Evolutionary conservation across 768 basidiomycete genomes (phyloP).

Genomic region (Lactarius sanguifluus): DNA sequence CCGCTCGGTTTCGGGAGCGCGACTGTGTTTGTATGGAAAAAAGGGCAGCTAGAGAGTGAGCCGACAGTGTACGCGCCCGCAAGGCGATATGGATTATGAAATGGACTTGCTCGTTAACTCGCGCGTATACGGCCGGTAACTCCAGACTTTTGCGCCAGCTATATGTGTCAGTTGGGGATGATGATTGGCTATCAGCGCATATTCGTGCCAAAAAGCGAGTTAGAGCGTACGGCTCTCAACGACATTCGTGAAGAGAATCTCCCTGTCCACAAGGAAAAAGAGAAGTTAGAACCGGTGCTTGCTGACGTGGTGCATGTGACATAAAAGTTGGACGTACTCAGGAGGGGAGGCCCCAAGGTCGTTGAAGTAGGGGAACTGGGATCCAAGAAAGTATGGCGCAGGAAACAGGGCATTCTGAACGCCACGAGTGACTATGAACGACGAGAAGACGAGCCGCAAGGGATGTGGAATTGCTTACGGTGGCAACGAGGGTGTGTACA

Average conservation of each 20-base stretch:
- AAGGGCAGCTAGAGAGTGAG: neutral
- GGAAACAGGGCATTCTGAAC: slow-evolving; percentile 7
- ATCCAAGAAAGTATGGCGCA: slow-evolving; percentile 7
- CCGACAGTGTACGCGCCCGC: neutral
- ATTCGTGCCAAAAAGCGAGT: neutral
- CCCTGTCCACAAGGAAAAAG: neutral
- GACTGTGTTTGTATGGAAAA: neutral
- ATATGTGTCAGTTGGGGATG: neutral
- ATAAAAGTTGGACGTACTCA: slow-evolving; percentile 1
- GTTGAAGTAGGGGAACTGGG: neutral
- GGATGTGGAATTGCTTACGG: neutral
- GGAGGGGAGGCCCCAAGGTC: neutral
- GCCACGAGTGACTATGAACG: neutral
- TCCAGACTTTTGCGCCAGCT: slow-evolving; percentile 17
- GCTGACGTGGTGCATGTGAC: neutral
- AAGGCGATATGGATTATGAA: neutral
- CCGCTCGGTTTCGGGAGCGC: neutral
- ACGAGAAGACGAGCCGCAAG: neutral
- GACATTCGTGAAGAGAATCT: neutral
- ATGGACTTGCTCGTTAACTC: slow-evolving; percentile 16
- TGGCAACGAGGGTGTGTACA: neutral
- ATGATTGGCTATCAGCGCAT: neutral
- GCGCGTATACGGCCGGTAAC: neutral
- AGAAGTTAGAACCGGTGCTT: neutral
- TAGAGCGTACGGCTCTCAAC: neutral